Evolutionary conservation across 1,139 yeast species (phyloP).

Genomic region (Arxiozyma slooffiae): DNA sequence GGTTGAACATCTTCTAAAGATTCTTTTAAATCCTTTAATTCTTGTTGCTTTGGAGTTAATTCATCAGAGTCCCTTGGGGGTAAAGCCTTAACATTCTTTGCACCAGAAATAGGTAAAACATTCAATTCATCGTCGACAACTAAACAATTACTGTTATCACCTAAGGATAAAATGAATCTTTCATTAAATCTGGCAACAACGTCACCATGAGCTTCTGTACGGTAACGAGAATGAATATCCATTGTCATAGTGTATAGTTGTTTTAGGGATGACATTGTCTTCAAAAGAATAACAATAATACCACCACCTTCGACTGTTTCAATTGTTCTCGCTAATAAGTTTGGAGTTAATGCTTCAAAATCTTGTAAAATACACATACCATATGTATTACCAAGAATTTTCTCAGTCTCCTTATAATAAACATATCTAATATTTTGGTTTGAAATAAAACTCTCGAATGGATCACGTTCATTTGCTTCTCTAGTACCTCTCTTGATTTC

Average conservation of each 20-base stretch:
- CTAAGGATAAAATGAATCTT: constrained; percentile 80
- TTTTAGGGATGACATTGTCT: constrained; percentile 87
- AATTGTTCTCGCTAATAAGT: constrained; percentile 86
- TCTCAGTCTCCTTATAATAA: constrained; percentile 93
- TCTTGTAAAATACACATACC: constrained; percentile 97
- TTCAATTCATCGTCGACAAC: constrained; percentile 95
- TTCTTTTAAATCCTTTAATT: constrained; percentile 64
- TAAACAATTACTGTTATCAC: constrained; percentile 74
- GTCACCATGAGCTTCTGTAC: constrained; percentile 95
- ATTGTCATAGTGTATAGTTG: constrained; percentile 94
- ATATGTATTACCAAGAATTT: constrained; percentile 91
- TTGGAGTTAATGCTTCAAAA: constrained; percentile 93
- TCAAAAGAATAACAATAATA: constrained; percentile 74
- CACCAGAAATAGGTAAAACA: constrained; percentile 92
- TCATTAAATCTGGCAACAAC: constrained; percentile 96
- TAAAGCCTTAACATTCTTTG: constrained; percentile 71
- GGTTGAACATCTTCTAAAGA: constrained; percentile 86
- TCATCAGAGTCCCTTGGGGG: constrained; percentile 73
- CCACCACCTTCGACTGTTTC: constrained; percentile 99
- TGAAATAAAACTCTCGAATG: constrained; percentile 88
- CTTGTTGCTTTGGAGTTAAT: constrained; percentile 51
- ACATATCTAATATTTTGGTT: constrained; percentile 91
- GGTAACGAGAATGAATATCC: constrained; percentile 92
- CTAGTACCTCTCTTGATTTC: constrained; percentile 91
- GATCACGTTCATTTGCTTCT: constrained; percentile 91